Evolutionary conservation across 2,329 filamentous ascomycete genomes (phyloP).

Genomic region (Apiospora pterosperma): DNA sequence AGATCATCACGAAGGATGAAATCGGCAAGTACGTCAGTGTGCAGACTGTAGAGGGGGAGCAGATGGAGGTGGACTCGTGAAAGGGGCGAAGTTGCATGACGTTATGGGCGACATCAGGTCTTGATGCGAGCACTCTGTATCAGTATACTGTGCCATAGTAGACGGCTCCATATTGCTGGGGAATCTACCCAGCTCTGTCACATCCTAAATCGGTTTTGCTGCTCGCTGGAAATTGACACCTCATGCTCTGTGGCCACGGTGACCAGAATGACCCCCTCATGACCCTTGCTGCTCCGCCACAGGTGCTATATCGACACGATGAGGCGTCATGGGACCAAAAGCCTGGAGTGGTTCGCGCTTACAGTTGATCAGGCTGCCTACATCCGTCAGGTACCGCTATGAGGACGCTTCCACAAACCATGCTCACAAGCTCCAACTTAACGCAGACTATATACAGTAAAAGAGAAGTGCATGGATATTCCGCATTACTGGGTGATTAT

Average conservation of each 20-base stretch:
- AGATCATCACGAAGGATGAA: slow-evolving; percentile 90
- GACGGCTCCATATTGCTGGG: slow-evolving; percentile 7
- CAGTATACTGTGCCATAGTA: slow-evolving; percentile 11
- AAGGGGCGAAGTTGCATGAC: background rate
- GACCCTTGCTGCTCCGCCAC: background rate
- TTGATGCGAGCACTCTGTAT: slow-evolving; percentile 6
- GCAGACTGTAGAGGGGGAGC: slow-evolving; percentile 71
- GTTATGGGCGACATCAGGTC: background rate
- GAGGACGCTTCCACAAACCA: background rate
- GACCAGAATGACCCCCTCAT: background rate
- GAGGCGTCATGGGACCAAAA: background rate
- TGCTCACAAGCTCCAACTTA: background rate
- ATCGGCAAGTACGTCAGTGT: slow-evolving; percentile 93
- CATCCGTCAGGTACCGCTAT: background rate
- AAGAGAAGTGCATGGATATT: background rate
- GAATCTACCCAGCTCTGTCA: background rate
- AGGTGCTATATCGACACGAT: background rate
- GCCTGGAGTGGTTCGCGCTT: background rate
- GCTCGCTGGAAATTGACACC: background rate
- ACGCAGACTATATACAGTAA: background rate
- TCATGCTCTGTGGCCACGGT: background rate
- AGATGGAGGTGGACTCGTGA: slow-evolving; percentile 67
- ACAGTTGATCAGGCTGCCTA: too few species aligned
- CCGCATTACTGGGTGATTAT: background rate
- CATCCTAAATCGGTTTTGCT: background rate